Evolutionary conservation across 495 filamentous ascomycete species (phyloP).

Genomic region (Neurospora sp.): DNA sequence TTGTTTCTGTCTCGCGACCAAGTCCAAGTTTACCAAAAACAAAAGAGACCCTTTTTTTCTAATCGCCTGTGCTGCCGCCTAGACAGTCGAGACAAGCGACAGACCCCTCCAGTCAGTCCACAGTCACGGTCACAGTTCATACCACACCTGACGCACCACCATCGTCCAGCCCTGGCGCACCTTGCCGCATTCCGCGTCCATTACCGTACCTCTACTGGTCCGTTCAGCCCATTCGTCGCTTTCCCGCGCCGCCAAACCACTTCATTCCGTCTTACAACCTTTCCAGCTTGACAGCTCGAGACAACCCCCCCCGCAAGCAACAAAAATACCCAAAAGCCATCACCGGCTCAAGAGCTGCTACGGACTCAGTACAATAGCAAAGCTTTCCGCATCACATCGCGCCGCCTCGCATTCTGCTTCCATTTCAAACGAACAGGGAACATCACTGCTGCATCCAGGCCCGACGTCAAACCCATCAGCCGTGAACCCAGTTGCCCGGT

Average conservation of each 20-base stretch:
- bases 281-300: slow-evolving; percentile 10
- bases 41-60: background rate
- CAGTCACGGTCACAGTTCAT: background rate
- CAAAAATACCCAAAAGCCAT: slow-evolving; percentile 2
- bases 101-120: background rate
- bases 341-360: background rate
- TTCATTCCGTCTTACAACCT: slow-evolving; percentile 17
- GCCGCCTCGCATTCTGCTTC: background rate
- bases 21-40: background rate
- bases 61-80: background rate
- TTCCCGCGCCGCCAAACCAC: slow-evolving; percentile 13
- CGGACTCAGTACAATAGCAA: background rate
- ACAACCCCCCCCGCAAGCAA: slow-evolving; percentile 3
- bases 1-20: background rate
- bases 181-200: background rate
- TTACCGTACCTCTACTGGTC: background rate
- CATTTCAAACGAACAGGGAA: background rate
- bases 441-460: slow-evolving; percentile 5
- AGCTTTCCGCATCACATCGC: background rate
- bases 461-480: slow-evolving; percentile 13
- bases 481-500: slow-evolving; percentile 4
- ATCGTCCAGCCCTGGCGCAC: background rate
- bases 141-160: background rate
- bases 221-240: background rate
- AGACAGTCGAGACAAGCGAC: background rate